These are phyloP conservation scores for Tolypocladium paradoxum DNA, from an alignment of 2,329 filamentous ascomycete species.

Conservation along the genomic window DNA sequence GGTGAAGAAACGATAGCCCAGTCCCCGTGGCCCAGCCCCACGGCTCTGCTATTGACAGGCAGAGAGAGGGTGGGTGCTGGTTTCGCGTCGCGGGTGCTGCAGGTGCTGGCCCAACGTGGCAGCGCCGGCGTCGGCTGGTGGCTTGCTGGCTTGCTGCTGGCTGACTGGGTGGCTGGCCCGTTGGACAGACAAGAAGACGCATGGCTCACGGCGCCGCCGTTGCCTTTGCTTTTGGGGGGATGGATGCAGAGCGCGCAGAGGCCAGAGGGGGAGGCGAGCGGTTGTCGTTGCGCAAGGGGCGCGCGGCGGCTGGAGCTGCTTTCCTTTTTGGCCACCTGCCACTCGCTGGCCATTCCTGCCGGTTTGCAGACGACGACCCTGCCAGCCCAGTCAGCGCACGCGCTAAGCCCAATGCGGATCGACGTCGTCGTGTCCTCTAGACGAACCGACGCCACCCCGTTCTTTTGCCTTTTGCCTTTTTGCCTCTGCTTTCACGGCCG, in stretches of 20 bases:
- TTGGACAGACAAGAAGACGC: neutral
- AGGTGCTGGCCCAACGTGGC: neutral
- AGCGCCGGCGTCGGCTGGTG: neutral
- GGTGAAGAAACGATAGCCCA: neutral
- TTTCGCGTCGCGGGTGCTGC: too few species aligned
- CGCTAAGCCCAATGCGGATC: neutral
- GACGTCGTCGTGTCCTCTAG: neutral
- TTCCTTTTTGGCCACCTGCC: neutral
- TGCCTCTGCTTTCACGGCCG: neutral
- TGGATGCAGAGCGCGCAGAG: neutral
- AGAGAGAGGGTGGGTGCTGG: neutral
- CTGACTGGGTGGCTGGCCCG: neutral
- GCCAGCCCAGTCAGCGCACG: too few species aligned
- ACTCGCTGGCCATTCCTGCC: neutral
- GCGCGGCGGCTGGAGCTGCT: neutral
- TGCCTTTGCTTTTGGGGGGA: neutral
- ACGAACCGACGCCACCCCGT: too few species aligned
- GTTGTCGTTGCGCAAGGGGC: conserved; percentile 6
- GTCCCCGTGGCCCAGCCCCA: neutral
- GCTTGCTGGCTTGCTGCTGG: neutral
- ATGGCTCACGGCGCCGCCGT: neutral
- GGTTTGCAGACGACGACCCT: too few species aligned
- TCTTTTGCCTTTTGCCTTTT: neutral
- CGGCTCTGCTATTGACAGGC: neutral
- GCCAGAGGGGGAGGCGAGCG: neutral